phyloP scores from a whole-genome alignment of 2,329 filamentous ascomycete species.

The Talaromyces sp. region DNA sequence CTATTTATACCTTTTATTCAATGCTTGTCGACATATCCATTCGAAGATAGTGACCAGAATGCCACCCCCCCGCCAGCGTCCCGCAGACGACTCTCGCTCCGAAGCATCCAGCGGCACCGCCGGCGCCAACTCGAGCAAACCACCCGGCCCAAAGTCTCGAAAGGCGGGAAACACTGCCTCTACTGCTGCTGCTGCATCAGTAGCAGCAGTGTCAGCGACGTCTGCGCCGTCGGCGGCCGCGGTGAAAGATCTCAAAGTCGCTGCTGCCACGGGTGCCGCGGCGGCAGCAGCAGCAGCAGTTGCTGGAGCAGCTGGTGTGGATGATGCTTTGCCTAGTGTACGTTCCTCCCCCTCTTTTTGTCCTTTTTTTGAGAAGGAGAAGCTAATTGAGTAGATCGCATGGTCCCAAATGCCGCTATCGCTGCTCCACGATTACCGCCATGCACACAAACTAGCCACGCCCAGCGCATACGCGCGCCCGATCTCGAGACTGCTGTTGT shows the following conservation, averaged over 20 bases:
- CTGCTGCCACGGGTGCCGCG: slow-evolving; percentile 14
- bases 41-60: slow-evolving; percentile 19
- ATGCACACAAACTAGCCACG: slow-evolving; percentile 42
- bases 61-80: slow-evolving; percentile 43
- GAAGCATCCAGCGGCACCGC: slow-evolving; percentile 39
- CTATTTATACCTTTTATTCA: too few relatives aligned
- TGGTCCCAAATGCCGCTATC: slow-evolving; percentile 40
- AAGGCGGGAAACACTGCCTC: slow-evolving; percentile 14
- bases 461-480: slow-evolving; percentile 39
- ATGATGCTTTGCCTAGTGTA: slow-evolving; percentile 12
- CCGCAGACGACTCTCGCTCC: slow-evolving; percentile 42
- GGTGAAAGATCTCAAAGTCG: slow-evolving; percentile 18
- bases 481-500: slow-evolving; percentile 44
- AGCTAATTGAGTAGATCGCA: slow-evolving; percentile 27
- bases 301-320: slow-evolving; percentile 2
- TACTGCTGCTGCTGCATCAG: slow-evolving; percentile 4
- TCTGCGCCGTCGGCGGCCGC: background rate
- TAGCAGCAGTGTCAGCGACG: background rate
- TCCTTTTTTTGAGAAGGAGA: background rate
- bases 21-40: too few relatives aligned
- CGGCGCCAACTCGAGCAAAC: slow-evolving; percentile 29
- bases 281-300: background rate
- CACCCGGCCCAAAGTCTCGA: slow-evolving; percentile 26
- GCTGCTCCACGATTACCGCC: slow-evolving; percentile 45
- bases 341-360: background rate